Base-by-base conservation (phyloP, 257 asterid genomes). In the Parsonsia alboflavescens region DNA sequence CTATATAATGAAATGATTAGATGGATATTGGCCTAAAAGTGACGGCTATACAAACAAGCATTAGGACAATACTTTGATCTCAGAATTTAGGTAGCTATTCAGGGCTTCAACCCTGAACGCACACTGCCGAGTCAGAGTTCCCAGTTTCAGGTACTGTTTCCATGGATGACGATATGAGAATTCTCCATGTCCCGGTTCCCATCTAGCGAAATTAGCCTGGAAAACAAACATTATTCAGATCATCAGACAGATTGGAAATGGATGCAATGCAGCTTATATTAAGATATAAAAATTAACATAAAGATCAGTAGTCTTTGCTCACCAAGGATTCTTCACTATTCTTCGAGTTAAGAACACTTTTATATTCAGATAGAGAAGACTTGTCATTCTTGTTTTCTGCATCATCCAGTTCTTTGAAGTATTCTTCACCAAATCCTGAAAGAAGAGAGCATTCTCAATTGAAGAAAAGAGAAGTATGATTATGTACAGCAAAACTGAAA, bases 141-240 rank as follows among this genome's bases (percentile, higher is more conserved):
- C 94, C 36, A 91, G 82, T 75, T 88, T 91, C 71, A 87, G 78
- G 78, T 93, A 93, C 65, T 90, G 97, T 70, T 81, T 84, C 97
- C 96, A 92, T 44, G 97, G 97, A 83, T 92, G 97, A 7, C 86
- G 76, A 73, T 80, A 90, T 89, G 70, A 78, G 91, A 90, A 92
- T 24, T 58, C 73, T 7, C 97, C 96, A 68, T 92, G 97, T 2
- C 93, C 88, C 5, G 96, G 96, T 73, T 92, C 97, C 97, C 97
- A 92, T 76, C 88, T 84, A 4, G 97, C 95, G 10, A 88, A 89
- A 82, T 92, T 92, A 1, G 89, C 91, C 97, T 91, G 82, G 53
- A 73, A 69, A 54, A 13, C 15, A 44, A 13, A 28, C 70, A 50
- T 21, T 28, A 62, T 3, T 4, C 36, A 41, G 19, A 69, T 82